Base-by-base conservation (phyloP, 1,284 basidiomycete genomes). In the Moesziomyces parantarcticus region DNA sequence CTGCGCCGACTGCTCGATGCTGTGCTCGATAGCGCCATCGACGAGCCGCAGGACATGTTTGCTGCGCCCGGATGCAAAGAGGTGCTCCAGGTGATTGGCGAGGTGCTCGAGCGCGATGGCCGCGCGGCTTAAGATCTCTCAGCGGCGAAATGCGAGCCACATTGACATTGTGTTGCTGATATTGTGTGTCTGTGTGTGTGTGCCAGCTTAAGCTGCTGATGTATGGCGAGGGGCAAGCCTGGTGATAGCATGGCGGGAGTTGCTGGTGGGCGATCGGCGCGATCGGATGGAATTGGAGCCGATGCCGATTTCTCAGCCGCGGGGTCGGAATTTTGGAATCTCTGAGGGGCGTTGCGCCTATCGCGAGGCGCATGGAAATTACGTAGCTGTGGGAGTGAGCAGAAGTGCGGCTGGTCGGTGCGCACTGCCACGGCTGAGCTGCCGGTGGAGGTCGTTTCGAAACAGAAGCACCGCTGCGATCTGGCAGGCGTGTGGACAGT, bases 1-100 rank as follows among this genome's bases (percentile, higher is more conserved):
- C 85, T 97, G n/a, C 87, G 94, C 60, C 78, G 29, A 16, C 54
- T 72, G 41, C 23, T 62, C 9, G 77, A 58, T 47, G 48, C 57
- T 10, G 59, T 73, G 39, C 55, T 66, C 29, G 68, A 68, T 29
- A 59, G 57, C 18, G 65, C 58, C 22, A 68, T 71, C 29, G 57
- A 65, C 25, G 48, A 58, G 10, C 63, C 63, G 25, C 48, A 59
- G 16, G 59, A 67, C 40, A 72, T 63, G 58, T 66, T 58, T 52
- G 55, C 62, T 25, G 61, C 49, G 32, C 59, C 69, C 29, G 69
- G 58, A 25, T 66, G 58, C 49, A 49, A 39, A n/a, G 63, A 72
- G 18, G 59, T 67, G 32, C n/a, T 67, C 9, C 32, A 58, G 16
- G 57, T 72, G 41, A 66, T 72, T 22, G 50, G 52, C 36, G 29